Conservation (phyloP, 352 stramenopile genomes). For the Globisporangium viniferum region DNA sequence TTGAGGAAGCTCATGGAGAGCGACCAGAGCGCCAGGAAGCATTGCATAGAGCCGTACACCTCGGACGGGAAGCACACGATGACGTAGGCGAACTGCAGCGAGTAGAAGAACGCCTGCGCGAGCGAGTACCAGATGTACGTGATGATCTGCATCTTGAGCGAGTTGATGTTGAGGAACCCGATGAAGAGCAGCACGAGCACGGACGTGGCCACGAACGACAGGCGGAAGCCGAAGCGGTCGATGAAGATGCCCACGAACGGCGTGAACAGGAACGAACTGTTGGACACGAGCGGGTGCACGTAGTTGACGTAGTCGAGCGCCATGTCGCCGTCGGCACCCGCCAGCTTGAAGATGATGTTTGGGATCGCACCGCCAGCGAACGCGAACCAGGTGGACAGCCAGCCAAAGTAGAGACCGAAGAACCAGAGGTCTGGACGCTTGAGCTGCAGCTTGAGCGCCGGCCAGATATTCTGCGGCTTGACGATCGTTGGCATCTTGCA, state of each 20-base stretch:
- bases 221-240: constrained; percentile 21
- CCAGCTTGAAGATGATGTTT: constrained; percentile 21
- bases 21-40: constrained; percentile 28
- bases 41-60: constrained; percentile 36
- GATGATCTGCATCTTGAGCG: constrained; percentile 22
- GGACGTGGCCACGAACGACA: constrained; percentile 19
- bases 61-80: constrained; percentile 34
- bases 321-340: not conserved
- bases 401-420: constrained; percentile 31
- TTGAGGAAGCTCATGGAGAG: constrained; percentile 35
- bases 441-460: constrained; percentile 19
- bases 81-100: constrained; percentile 31
- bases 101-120: constrained; percentile 26
- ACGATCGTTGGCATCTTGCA: constrained; percentile 16
- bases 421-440: constrained; percentile 22
- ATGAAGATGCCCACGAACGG: constrained; percentile 27
- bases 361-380: constrained; percentile 29
- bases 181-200: constrained; percentile 25
- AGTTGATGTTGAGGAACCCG: constrained; percentile 21
- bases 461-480: constrained; percentile 20
- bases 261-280: constrained; percentile 28
- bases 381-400: constrained; percentile 26
- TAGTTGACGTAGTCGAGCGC: constrained; percentile 27
- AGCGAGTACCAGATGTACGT: constrained; percentile 26
- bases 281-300: constrained; percentile 23